A percentile compares a stretch with the other conserved stretches of the same genome.
Conservation (phyloP, 805 yeast species). For the Starmerella scarabaei region DNA sequence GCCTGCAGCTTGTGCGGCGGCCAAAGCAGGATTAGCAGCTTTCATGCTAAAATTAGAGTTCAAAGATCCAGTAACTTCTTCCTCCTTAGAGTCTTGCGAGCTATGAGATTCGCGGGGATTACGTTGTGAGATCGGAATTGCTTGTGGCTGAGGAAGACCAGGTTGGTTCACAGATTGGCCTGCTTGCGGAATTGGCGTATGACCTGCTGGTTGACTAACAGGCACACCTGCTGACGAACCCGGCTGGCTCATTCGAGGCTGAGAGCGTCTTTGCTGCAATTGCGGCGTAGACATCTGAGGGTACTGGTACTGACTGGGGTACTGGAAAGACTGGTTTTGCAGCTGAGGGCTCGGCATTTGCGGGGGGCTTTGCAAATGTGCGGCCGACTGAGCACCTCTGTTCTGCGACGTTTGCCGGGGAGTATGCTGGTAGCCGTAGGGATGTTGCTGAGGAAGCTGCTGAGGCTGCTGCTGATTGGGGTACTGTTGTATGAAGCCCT, state of each 20-base stretch:
- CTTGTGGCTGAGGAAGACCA: background rate
- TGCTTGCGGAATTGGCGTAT: too few species aligned
- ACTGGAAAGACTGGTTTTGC: background rate
- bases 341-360: background rate
- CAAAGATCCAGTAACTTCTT: slow-evolving; percentile 12
- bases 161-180: background rate
- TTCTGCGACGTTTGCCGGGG: background rate
- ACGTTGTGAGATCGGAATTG: background rate
- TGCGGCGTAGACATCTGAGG: too few species aligned
- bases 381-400: background rate
- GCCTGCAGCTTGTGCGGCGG: slow-evolving; percentile 11
- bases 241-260: too few species aligned
- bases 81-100: background rate
- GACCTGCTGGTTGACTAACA: background rate
- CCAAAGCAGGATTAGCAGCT: slow-evolving; percentile 5
- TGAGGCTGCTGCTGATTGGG: background rate
- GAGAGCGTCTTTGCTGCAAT: too few species aligned
- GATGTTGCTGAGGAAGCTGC: background rate
- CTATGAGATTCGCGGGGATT: background rate
- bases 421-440: background rate
- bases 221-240: background rate
- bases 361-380: background rate
- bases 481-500: background rate
- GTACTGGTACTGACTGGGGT: background rate
- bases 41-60: slow-evolving; percentile 8